Percentiles rank a stretch among this genome's conserved stretches.
phyloP scores from a whole-genome alignment of 441 rosid genomes.

The Cnidoscolus chayamansa region DNA sequence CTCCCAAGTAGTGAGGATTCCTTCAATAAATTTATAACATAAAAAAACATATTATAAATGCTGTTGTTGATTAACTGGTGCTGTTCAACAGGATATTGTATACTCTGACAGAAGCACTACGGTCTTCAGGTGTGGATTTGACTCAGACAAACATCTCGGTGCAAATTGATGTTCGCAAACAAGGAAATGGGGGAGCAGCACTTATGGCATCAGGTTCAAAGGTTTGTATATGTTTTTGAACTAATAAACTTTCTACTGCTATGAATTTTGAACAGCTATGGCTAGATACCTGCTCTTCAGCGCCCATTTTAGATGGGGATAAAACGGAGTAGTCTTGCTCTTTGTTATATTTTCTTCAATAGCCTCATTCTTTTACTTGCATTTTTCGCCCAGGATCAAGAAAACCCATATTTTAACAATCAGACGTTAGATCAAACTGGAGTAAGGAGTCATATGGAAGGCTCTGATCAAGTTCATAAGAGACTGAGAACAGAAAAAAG shows the following conservation, averaged over 20 bases:
- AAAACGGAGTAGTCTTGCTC: neutral
- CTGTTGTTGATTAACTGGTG: slow-evolving; percentile 12
- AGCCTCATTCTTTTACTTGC: slow-evolving; percentile 1
- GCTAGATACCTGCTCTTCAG: neutral
- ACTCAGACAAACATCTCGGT: slow-evolving; percentile 77
- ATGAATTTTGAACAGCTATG: neutral
- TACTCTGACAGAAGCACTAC: slow-evolving; percentile 68
- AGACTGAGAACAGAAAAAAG: slow-evolving; percentile 44
- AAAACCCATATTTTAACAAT: slow-evolving; percentile 27
- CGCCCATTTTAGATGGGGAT: neutral
- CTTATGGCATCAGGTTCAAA: slow-evolving; percentile 39
- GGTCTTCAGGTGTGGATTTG: slow-evolving; percentile 79
- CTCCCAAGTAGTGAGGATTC: neutral
- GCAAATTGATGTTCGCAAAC: slow-evolving; percentile 69
- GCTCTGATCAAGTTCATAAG: slow-evolving; percentile 44
- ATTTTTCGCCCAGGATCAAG: slow-evolving; percentile 37
- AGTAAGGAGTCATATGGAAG: slow-evolving; percentile 32
- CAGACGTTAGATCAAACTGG: slow-evolving; percentile 35
- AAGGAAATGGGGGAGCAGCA: slow-evolving; percentile 23
- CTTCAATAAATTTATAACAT: neutral
- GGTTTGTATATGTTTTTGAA: slow-evolving; percentile 32
- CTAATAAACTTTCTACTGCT: neutral
- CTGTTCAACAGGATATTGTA: slow-evolving; percentile 54
- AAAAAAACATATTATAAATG: slow-evolving; percentile 10
- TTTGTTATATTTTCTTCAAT: neutral